Evolutionary conservation across 768 basidiomycete genomes (phyloP), one percentile per base, ranked within the genome.

Genomic region (Psilocybe cyanescens): DNA sequence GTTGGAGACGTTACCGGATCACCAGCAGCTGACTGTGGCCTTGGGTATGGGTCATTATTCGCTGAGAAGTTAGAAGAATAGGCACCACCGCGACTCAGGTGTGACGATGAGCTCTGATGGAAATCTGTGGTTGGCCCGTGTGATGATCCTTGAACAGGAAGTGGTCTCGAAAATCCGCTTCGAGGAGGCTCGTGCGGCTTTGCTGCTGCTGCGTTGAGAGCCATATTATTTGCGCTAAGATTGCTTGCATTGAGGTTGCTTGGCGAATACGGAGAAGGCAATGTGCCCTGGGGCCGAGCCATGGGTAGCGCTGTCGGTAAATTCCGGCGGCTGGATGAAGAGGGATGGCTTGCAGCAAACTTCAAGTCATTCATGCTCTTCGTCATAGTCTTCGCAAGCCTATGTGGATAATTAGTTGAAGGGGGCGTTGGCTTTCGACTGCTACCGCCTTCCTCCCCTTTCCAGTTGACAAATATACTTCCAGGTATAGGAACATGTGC

Each of bases 11-110:
- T 72, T 39, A 76, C 66, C 14, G 79, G 69, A 55, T 85, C 83
- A 51, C 82, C 86, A n/a, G 81, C 69, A 11, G 88, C 86, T 33
- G 90, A 90, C 52, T 81, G 85, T 1, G 90, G 86, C 39, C 89
- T 82, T 17, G 84, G 81, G 67, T 81, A 83, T 1, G 87, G 86
- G 1, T 91, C 89, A 54, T 80, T 78, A 57, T 69, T 77, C 14
- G 83, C 81, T 57, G 80, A 71, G 54, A 77, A 67, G 45, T 59
- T 71, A 14, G 67, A 61, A 14, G 59, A 58, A 45, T 66, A 63
- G 29, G 51, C 12, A 8, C 55, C 50, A 28, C 61, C 55, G 17
- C 76, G 74, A 59, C 67, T 57, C 17, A 64, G 67, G 55, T 76
- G 74, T 17, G 67, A 65, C 8, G 45, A 39, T 14, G 62, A 61